Evolutionary conservation across 352 stramenopile genomes (phyloP), one percentile per base, ranked within the genome.

Genomic region (Pythium dissimile): DNA sequence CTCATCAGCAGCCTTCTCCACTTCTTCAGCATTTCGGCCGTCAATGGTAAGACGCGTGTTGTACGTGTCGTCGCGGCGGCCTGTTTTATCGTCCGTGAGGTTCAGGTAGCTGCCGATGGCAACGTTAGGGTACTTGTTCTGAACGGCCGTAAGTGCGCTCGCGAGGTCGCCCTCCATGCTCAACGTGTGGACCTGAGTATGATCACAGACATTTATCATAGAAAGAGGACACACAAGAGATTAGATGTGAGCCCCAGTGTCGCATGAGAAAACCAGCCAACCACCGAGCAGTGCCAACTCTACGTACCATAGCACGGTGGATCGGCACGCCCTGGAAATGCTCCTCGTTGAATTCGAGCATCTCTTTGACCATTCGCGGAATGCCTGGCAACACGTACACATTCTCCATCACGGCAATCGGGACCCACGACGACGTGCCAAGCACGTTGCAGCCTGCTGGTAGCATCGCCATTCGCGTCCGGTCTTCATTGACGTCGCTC

Each of bases 31-130:
- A 26, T 88, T 55, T 24, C 76, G 75, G 15, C 76, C 77, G 59
- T 89, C 80, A 50, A 91, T 71, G 4, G 81, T 88, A 35, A 91
- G 69, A 4, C 72, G 69, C 41, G 79, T 89, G 52, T 86, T 91
- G 49, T 85, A 89, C 15, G 69, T 80, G 24, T 66, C 62, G 59
- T 92, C 83, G 21, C 64, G 66, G 26, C 71, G 51, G 31, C 76
- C 75, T 0, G 65, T 82, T 31, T 88, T 74, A 44, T 89, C 69
- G 21, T 79, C 70, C 24, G 80, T 81, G 35, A 90, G 60, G 61
- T 94, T 95, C 43, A 94, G 59, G 63, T 95, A 95, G 72, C 85
- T 92, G 21, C 85, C 85, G 37, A 95, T 92, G 3, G 76, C 67
- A 54, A 92, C 76, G 50, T 74, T 64, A 37, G 83, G 78, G 50